Conservation (phyloP, 164 flowering plant species). For the Stephania japonica region DNA sequence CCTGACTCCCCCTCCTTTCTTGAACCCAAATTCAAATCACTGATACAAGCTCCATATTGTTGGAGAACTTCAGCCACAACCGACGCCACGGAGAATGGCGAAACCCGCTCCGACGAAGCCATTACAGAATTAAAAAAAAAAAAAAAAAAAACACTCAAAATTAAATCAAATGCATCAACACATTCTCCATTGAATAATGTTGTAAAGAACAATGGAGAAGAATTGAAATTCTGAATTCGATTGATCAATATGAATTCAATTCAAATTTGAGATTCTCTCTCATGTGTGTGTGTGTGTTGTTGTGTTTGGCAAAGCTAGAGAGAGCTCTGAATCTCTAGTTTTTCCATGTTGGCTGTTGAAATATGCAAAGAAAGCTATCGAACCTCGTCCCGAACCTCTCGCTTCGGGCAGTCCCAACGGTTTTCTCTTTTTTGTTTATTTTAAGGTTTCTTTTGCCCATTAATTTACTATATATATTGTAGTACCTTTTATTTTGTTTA, state of each 20-base stretch:
- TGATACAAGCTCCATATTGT: constrained; percentile 33
- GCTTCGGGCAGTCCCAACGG: background rate
- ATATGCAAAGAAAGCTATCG: background rate
- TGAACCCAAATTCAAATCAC: constrained; percentile 41
- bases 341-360: background rate
- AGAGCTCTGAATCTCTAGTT: background rate
- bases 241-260: background rate
- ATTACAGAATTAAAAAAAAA: background rate
- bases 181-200: background rate
- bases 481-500: too few species aligned
- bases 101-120: background rate
- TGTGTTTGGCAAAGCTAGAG: background rate
- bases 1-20: constrained; percentile 64
- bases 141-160: background rate
- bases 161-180: background rate
- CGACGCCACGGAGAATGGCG: constrained; percentile 42
- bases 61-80: constrained; percentile 63
- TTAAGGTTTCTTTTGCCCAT: background rate
- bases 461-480: background rate
- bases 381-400: constrained; percentile 2
- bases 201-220: background rate
- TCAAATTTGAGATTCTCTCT: background rate
- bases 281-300: background rate
- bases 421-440: background rate
- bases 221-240: background rate